Evolutionary conservation across 169 alveolate genomes (phyloP), one percentile per base, ranked within the genome.

Genomic region (Cryptosporidium ubiquitum): DNA sequence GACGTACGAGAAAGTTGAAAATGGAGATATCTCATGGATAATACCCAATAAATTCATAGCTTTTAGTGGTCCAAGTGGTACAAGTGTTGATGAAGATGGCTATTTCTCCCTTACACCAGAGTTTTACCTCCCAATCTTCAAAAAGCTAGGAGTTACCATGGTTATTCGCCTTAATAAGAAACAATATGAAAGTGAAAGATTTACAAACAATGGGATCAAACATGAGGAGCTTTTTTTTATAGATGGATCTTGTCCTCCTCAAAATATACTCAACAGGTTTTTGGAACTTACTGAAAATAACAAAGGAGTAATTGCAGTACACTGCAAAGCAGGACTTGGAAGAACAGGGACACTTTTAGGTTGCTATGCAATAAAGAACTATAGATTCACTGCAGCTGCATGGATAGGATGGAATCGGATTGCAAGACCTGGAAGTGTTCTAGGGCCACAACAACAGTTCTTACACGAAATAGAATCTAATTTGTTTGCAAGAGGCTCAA

Each of bases 291-390:
- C 94, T 31, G 99, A 97, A 91, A 92, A 92, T n/a, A 97, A 96
- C 57, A 95, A 95, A 74, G 98, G 98, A n/a, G 97, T 95, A 18
- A 92, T 97, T 33, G 99, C 99, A 47, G 98, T 97, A 9, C 99
- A 97, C 91, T 97, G 99, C 92, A 96, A 97, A 89, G 99, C 99
- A 49, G 99, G 99, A 1, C 94, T 97, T 35, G 99, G 99, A 20
- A 93, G 99, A 66, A 96, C 99, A 23, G 99, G 99, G 33, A 94
- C 98, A 23, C 91, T 97, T 58, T 95, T 97, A 14, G 99, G 98
- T 39, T 93, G 95, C 79, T 97, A 95, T 84, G 98, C 97, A 0
- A 95, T 96, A 92, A 95, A 95, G 66, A 95, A 95, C 84, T 94
- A 86, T 86, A 91, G 92, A 85, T 95, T 97, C 68, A 96, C 97